A percentile compares a stretch with the other conserved stretches of the same genome.
Conservation (phyloP, 2,329 filamentous ascomycete species). For the Colletotrichum higginsianum region DNA sequence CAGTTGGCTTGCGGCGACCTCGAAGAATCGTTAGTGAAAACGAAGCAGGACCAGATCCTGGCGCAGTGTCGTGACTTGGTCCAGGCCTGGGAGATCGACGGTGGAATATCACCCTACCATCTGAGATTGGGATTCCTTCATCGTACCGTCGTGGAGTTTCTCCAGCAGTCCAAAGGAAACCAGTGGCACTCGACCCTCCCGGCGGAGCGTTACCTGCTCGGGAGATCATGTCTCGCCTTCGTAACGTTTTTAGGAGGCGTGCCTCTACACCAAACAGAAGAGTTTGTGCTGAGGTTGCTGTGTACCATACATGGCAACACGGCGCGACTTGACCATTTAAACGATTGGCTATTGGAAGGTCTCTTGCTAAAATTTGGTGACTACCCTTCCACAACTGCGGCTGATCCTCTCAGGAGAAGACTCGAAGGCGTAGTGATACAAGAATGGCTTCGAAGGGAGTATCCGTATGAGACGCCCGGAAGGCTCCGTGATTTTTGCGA, state of each 20-base stretch:
- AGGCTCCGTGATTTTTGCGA: too few species aligned
- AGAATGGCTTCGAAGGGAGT: too few species aligned
- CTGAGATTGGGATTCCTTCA: slow-evolving; percentile 17
- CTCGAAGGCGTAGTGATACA: too few species aligned
- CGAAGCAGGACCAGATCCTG: not conserved
- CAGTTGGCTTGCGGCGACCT: too few species aligned
- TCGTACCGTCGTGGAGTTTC: slow-evolving; percentile 21
- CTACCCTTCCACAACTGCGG: too few species aligned
- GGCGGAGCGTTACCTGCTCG: not conserved
- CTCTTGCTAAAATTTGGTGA: not conserved
- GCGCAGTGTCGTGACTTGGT: slow-evolving; percentile 14
- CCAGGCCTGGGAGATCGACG: slow-evolving; percentile 2
- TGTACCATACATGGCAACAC: not conserved
- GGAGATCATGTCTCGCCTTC: not conserved
- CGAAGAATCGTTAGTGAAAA: not conserved
- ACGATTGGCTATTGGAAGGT: not conserved
- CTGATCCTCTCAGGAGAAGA: too few species aligned
- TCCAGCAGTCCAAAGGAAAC: not conserved
- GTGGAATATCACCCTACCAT: not conserved
- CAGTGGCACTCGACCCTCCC: not conserved
- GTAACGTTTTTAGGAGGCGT: rapidly evolving
- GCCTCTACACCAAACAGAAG: not conserved
- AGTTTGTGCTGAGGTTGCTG: not conserved
- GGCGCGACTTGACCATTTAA: rapidly evolving
- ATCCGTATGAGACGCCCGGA: too few species aligned